A percentile compares a stretch with the other conserved stretches of the same genome.
Conservation (phyloP, 192 early-diverging fungal species). For the Backusella australiensis region DNA sequence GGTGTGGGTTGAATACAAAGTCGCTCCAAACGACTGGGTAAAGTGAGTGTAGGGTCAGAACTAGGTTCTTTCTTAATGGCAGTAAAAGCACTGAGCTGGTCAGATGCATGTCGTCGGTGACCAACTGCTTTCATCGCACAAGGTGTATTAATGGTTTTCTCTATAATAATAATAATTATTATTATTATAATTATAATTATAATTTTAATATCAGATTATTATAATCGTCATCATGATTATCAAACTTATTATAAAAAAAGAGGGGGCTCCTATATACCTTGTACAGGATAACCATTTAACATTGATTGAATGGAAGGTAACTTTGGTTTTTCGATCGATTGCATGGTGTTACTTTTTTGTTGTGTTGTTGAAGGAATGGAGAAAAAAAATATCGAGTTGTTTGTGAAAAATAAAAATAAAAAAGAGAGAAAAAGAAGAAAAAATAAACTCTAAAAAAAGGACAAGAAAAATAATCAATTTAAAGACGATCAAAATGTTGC, state of each 20-base stretch:
- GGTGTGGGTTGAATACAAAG: slow-evolving; percentile 19
- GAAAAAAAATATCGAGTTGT: slow-evolving; percentile 5
- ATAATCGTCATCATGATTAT: neutral
- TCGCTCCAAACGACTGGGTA: slow-evolving; percentile 5
- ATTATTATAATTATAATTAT: neutral
- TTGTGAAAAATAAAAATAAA: slow-evolving; percentile 6
- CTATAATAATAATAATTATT: neutral
- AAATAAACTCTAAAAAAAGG: neutral
- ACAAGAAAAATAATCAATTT: slow-evolving; percentile 13
- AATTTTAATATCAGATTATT: neutral
- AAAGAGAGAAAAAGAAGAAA: slow-evolving; percentile 1
- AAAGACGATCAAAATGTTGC: slow-evolving; percentile 10
- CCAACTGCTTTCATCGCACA: neutral
- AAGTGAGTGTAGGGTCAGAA: neutral
- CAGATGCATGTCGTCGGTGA: slow-evolving; percentile 27
- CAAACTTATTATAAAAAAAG: neutral
- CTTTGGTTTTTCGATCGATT: slow-evolving; percentile 81
- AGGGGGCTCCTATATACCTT: neutral
- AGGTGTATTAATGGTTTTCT: neutral
- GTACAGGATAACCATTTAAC: slow-evolving; percentile 34
- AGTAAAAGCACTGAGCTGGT: slow-evolving; percentile 46
- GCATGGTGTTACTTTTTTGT: slow-evolving; percentile 42
- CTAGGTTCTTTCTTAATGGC: slow-evolving; percentile 53
- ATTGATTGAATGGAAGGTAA: slow-evolving; percentile 47
- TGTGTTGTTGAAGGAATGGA: slow-evolving; percentile 7